Evolutionary conservation across 441 rosid genomes (phyloP), one percentile per base, ranked within the genome.

Genomic region (Pelargonium australe): DNA sequence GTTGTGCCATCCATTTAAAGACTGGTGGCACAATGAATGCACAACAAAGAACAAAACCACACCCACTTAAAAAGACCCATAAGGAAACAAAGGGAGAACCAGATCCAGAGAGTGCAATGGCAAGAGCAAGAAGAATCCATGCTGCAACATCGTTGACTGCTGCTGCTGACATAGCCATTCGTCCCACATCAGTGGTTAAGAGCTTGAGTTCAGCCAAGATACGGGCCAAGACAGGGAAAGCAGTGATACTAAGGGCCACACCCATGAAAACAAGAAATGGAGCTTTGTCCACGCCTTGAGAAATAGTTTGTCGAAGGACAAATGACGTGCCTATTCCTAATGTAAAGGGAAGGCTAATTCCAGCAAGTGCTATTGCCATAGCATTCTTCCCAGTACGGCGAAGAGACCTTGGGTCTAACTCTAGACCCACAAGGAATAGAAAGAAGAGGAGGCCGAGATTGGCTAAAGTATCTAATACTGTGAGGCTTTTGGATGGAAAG

Each of bases 251-350:
- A 47, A 86, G 83, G 14, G 86, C 85, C 31, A 86, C 86, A 0
- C 90, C 90, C 90, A 86, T 84, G 74, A 86, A 86, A 10, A 84
- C 80, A 0, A 84, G 85, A 23, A 84, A 84, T 40, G 89, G 83
- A 23, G 86, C 81, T 68, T 76, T 60, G 49, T 77, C 68, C 17
- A 74, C 86, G 0, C 85, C 85, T 69, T 84, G 81, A 8, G 87
- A 75, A 14, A 85, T 80, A 65, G 87, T 73, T 34, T 72, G 62
- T 0, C 75, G 76, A 1, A 85, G 84, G 64, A 77, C 83, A 58
- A 76, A 83, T 0, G 89, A 85, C 4, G 87, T 82, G 28, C 89
- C 89, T 0, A 85, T 79, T 47, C 89, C 89, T 2, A 84, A 8
- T 0, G 65, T 10, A 14, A 85, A 83, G 19, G 87, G 89, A 41